Conservation (phyloP, 2,329 filamentous ascomycete genomes). For the Huntiella bhutanensis region DNA sequence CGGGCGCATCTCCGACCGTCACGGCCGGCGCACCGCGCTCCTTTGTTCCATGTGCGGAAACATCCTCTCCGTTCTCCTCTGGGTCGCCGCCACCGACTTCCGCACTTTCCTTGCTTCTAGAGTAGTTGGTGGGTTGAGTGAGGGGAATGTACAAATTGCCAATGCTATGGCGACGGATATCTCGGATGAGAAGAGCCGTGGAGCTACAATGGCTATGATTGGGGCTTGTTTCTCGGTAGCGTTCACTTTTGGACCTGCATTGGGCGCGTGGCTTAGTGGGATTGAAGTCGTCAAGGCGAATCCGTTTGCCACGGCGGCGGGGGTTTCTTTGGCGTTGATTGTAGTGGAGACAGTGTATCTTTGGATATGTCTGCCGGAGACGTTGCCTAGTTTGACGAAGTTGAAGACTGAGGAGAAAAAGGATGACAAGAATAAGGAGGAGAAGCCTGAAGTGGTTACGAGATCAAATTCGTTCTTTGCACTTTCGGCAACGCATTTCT, state of each 20-base stretch:
- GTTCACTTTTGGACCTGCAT: constrained; percentile 85
- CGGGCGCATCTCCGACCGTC: constrained; percentile 66
- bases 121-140: constrained; percentile 78
- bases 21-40: constrained; percentile 73
- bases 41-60: constrained; percentile 87
- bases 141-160: constrained; percentile 91
- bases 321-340: constrained; percentile 69
- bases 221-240: constrained; percentile 93
- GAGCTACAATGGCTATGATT: constrained; percentile 88
- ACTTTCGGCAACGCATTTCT: constrained; percentile 70
- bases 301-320: constrained; percentile 82
- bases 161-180: constrained; percentile 95
- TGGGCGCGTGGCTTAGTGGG: constrained; percentile 70
- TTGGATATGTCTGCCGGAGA: constrained; percentile 73
- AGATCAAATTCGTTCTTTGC: constrained; percentile 69
- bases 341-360: constrained; percentile 76
- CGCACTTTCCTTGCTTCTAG: constrained; percentile 88
- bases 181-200: constrained; percentile 64
- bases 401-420: constrained; percentile 16
- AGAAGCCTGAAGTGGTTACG: constrained; percentile 16
- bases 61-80: constrained; percentile 78
- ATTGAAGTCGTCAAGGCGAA: constrained; percentile 67
- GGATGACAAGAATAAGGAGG: constrained; percentile 14
- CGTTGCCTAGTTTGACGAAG: constrained; percentile 41
- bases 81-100: constrained; percentile 88